phyloP scores from a whole-genome alignment of 2,329 filamentous ascomycete genomes.

The Beauveria bassiana region DNA sequence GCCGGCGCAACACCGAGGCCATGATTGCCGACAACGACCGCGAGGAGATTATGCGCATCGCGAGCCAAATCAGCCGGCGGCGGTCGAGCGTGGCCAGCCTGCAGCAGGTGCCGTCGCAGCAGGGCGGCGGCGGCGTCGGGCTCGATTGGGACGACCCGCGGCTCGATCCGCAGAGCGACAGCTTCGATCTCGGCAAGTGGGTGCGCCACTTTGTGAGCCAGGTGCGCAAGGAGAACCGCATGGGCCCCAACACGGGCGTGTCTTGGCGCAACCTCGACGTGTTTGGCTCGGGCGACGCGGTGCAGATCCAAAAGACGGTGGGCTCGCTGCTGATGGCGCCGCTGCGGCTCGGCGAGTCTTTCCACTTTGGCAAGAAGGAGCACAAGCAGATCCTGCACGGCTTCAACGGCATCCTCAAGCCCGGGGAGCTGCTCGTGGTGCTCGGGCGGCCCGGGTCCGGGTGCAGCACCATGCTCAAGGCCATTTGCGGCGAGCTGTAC shows the following conservation, averaged over 20 bases:
- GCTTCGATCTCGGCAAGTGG: constrained; percentile 37
- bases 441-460: constrained; percentile 59
- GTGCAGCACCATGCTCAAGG: constrained; percentile 57
- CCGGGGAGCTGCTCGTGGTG: constrained; percentile 61
- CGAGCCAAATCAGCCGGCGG: constrained; percentile 30
- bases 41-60: constrained; percentile 31
- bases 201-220: constrained; percentile 29
- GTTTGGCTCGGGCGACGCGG: constrained; percentile 55
- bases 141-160: constrained; percentile 32
- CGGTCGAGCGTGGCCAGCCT: constrained; percentile 19
- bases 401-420: constrained; percentile 57
- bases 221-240: constrained; percentile 48
- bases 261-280: constrained; percentile 59
- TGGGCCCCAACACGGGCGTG: constrained; percentile 47
- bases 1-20: constrained; percentile 10
- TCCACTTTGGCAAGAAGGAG: constrained; percentile 37
- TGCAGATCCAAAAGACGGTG: constrained; percentile 64
- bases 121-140: constrained; percentile 20
- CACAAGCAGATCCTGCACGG: constrained; percentile 53
- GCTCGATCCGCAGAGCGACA: constrained; percentile 29
- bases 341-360: constrained; percentile 46
- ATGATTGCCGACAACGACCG: constrained; percentile 26
- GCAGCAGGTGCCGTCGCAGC: background rate
- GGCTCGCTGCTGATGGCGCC: constrained; percentile 50
- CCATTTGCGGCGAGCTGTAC: constrained; percentile 51